Conservation (phyloP, 768 basidiomycete species). For the Amanita exitialis region DNA sequence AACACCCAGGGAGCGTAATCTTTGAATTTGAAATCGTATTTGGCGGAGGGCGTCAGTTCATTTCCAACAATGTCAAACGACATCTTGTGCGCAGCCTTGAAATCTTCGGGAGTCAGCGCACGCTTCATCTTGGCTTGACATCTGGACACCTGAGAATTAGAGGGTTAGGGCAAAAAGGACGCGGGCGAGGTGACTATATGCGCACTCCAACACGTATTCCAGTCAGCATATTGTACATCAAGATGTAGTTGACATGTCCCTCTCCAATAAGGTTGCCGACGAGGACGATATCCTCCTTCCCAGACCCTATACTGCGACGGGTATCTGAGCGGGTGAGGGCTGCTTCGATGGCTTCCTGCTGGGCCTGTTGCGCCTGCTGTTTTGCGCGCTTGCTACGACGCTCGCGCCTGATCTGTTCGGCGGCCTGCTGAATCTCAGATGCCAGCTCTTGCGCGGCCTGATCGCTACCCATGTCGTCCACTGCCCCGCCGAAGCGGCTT, state of each 20-base stretch:
- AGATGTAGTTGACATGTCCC: conserved; percentile 95
- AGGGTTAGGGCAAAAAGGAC: conserved; percentile 6
- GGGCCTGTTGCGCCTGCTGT: conserved; percentile 27
- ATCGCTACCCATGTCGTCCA: conserved; percentile 21
- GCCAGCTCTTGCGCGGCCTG: conserved; percentile 49
- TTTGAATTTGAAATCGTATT: conserved; percentile 99
- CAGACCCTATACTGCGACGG: conserved; percentile 10
- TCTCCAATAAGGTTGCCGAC: conserved; percentile 98
- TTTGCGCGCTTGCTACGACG: conserved; percentile 63
- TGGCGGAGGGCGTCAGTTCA: conserved; percentile 94
- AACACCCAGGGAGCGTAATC: conserved; percentile 99
- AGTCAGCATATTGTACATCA: conserved; percentile 99
- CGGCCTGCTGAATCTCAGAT: conserved; percentile 80
- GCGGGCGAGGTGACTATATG: conserved; percentile 9
- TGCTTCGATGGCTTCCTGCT: conserved; percentile 51
- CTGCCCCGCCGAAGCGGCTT: conserved; percentile 7
- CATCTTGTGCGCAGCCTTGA: conserved; percentile 82
- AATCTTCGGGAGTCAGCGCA: conserved; percentile 79
- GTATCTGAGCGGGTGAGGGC: conserved; percentile 30
- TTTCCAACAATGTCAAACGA: conserved; percentile 98
- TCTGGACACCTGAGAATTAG: conserved; percentile 64
- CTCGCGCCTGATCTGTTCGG: conserved; percentile 78
- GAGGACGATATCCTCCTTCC: conserved; percentile 47
- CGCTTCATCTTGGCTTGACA: conserved; percentile 94
- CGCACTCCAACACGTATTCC: conserved; percentile 91